Conservation (phyloP, 176 grass and related monocot genomes). For the Hordeum marinum region DNA sequence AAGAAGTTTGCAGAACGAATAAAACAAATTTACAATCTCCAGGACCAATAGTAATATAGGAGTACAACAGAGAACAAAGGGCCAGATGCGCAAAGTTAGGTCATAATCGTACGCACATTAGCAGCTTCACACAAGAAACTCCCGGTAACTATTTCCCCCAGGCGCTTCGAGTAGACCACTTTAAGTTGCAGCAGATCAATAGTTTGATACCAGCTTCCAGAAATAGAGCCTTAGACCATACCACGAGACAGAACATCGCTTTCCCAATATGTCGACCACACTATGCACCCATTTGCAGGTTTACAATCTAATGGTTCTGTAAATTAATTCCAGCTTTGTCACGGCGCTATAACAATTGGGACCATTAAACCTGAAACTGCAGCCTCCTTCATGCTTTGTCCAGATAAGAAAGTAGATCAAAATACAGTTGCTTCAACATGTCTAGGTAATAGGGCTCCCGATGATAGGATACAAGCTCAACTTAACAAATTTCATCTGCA, state of each 20-base stretch:
- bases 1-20: not conserved
- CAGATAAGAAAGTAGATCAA: not conserved
- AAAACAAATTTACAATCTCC: not conserved
- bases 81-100: not conserved
- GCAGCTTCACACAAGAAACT: not conserved
- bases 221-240: not conserved
- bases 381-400: not conserved
- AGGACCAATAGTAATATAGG: not conserved
- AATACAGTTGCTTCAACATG: not conserved
- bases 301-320: not conserved
- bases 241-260: not conserved
- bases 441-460: not conserved
- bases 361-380: not conserved
- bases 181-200: not conserved
- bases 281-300: not conserved
- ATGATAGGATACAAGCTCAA: not conserved
- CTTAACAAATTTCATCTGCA: conserved; percentile 71
- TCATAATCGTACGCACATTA: no score
- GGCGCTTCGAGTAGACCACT: not conserved
- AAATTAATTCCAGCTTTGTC: not conserved
- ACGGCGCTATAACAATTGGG: not conserved
- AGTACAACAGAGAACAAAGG: not conserved
- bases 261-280: not conserved
- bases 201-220: not conserved
- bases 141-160: not conserved